A percentile compares a stretch with the other conserved stretches of the same genome.
These are phyloP conservation scores for Puccinia hordei DNA, from an alignment of 1,284 basidiomycete species.

Conservation along the genomic window DNA sequence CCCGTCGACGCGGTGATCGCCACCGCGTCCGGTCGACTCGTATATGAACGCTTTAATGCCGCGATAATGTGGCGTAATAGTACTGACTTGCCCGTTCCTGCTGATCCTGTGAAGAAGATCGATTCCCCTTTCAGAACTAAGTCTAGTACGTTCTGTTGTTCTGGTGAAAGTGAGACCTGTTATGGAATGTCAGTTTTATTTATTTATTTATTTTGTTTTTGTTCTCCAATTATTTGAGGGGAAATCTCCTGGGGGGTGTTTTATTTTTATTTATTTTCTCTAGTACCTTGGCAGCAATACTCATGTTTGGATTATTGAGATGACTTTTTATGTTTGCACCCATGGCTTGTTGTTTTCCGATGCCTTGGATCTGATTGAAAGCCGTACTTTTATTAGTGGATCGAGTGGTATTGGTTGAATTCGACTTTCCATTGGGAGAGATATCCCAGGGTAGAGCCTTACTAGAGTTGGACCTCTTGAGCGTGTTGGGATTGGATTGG, in stretches of 20 bases:
- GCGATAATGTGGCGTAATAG: constrained; percentile 86
- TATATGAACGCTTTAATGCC: constrained; percentile 64
- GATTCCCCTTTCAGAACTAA: constrained; percentile 72
- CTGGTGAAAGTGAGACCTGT: constrained; percentile 68
- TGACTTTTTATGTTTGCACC: background rate
- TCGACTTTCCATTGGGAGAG: background rate
- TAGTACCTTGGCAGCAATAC: constrained; percentile 37
- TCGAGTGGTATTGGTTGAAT: background rate
- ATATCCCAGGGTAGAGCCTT: constrained; percentile 17
- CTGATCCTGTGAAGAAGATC: constrained; percentile 96
- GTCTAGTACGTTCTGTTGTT: constrained; percentile 78
- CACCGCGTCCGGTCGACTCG: constrained; percentile 65
- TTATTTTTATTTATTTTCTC: background rate
- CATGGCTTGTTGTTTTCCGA: background rate
- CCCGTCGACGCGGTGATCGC: constrained; percentile 87
- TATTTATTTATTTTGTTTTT: too few relatives aligned
- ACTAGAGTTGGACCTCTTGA: background rate
- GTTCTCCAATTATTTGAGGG: too few relatives aligned
- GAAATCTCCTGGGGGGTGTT: background rate
- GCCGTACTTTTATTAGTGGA: constrained; percentile 18
- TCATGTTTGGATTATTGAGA: constrained; percentile 47
- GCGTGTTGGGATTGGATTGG: background rate
- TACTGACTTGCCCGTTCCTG: constrained; percentile 93
- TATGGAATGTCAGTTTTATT: background rate
- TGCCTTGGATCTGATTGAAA: constrained; percentile 4